A percentile compares a stretch with the other conserved stretches of the same genome.
phyloP scores from a whole-genome alignment of 2,329 filamentous ascomycete species.

The Capronia coronata region DNA sequence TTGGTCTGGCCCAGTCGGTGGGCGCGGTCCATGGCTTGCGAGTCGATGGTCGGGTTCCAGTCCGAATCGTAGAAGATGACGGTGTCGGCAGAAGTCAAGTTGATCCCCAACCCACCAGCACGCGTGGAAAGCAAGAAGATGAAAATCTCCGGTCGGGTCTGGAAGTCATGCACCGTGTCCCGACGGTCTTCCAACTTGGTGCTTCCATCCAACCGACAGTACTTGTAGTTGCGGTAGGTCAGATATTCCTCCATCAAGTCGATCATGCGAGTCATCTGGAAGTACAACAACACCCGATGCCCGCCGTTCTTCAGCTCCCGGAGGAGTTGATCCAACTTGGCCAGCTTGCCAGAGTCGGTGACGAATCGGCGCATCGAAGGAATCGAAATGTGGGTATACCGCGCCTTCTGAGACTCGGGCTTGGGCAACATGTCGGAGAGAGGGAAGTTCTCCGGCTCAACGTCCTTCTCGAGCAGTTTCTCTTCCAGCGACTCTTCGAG shows the following conservation, averaged over 20 bases:
- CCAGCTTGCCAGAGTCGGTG: constrained; percentile 93
- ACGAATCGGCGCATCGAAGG: constrained; percentile 97
- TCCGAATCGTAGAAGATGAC: constrained; percentile 99
- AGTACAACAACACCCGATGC: constrained; percentile 92
- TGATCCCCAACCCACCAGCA: constrained; percentile 96
- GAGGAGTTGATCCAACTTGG: constrained; percentile 78
- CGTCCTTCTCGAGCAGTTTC: constrained; percentile 65
- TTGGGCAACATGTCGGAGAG: constrained; percentile 61
- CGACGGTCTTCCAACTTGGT: constrained; percentile 95
- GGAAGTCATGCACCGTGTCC: constrained; percentile 95
- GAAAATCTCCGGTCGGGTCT: constrained; percentile 88
- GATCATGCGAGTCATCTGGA: constrained; percentile 99
- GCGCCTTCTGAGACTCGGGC: constrained; percentile 72
- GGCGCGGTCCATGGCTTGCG: constrained; percentile 96
- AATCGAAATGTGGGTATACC: constrained; percentile 84
- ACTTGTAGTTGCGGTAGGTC: constrained; percentile 98
- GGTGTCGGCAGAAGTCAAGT: constrained; percentile 89
- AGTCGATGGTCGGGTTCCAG: constrained; percentile 98
- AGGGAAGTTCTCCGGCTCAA: constrained; percentile 61
- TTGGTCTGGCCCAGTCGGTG: constrained; percentile 94
- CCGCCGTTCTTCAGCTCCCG: constrained; percentile 84
- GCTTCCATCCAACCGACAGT: constrained; percentile 90
- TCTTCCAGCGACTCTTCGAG: constrained; percentile 58
- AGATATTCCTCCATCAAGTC: constrained; percentile 98
- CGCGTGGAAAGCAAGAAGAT: constrained; percentile 94